phyloP scores from a whole-genome alignment of 768 basidiomycete species.

The Mycena epipterygia region DNA sequence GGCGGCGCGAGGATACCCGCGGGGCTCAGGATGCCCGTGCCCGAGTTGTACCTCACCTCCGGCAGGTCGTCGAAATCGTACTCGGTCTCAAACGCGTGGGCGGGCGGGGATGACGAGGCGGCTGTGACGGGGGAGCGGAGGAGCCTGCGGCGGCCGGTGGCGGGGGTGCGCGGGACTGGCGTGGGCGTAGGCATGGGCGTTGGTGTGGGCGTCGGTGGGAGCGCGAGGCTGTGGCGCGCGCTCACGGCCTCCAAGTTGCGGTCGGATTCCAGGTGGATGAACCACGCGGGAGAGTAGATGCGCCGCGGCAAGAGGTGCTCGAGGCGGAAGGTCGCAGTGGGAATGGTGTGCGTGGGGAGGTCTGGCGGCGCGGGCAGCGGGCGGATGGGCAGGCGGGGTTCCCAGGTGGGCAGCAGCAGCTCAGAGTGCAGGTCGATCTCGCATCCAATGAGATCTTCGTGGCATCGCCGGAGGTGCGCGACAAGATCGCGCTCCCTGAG shows the following conservation, averaged over 20 bases:
- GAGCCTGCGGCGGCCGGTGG: constrained; percentile 5
- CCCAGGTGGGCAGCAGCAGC: constrained; percentile 19
- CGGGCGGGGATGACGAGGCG: background rate
- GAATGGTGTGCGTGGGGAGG: constrained; percentile 16
- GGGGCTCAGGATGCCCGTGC: background rate
- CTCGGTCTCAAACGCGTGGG: background rate
- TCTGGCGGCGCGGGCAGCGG: constrained; percentile 20
- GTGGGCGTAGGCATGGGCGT: background rate
- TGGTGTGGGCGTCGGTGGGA: too few relatives aligned
- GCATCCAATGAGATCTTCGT: constrained; percentile 14
- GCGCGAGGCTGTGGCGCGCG: background rate
- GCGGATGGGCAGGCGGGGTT: constrained; percentile 21
- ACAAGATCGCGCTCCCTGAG: constrained; percentile 26
- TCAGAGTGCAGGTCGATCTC: constrained; percentile 13
- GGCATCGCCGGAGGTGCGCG: constrained; percentile 5
- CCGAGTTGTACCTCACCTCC: background rate
- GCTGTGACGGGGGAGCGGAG: background rate
- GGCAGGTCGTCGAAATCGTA: constrained; percentile 23
- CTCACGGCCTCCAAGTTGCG: background rate
- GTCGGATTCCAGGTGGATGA: background rate
- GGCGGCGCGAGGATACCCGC: background rate
- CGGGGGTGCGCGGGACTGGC: background rate
- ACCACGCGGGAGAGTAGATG: background rate
- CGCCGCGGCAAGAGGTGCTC: background rate
- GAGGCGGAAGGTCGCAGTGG: constrained; percentile 5